Percentiles rank a stretch among this genome's conserved stretches.
Conservation (phyloP, 345 rosid genomes). For the Gossypium bickii region DNA sequence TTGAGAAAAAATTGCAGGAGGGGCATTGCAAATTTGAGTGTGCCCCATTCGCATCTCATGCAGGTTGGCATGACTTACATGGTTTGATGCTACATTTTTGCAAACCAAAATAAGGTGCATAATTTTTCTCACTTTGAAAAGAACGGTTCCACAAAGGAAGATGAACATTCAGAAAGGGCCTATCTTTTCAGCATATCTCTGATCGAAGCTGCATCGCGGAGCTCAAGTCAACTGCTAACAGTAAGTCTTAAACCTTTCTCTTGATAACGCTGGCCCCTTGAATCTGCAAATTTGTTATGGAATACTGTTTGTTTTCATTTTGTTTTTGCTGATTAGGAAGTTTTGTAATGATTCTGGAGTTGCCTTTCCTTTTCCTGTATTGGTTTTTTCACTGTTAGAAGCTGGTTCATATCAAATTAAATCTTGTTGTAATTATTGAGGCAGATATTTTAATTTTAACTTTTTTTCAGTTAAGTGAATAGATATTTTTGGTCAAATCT, state of each 20-base stretch:
- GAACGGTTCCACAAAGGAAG: background rate
- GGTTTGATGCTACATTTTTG: constrained; percentile 51
- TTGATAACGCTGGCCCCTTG: background rate
- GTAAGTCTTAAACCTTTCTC: background rate
- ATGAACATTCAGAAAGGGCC: background rate
- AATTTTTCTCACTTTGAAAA: background rate
- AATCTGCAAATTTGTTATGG: background rate
- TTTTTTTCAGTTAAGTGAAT: background rate
- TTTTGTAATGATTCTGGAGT: background rate
- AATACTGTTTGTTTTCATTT: background rate
- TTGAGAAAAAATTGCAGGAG: constrained; percentile 92
- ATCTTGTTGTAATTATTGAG: background rate
- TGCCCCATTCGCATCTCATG: constrained; percentile 91
- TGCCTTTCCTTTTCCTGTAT: background rate
- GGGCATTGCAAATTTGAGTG: constrained; percentile 87
- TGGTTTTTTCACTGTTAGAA: background rate
- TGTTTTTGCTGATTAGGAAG: background rate
- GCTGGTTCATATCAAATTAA: background rate
- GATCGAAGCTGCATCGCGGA: background rate
- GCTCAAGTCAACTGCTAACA: background rate
- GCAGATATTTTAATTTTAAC: background rate
- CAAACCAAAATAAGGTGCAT: constrained; percentile 5
- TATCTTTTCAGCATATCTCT: background rate
- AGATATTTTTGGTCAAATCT: background rate
- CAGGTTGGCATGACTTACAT: constrained; percentile 99